phyloP scores from a whole-genome alignment of 176 grass and related monocot genomes.

The Phyllostachys edulis region DNA sequence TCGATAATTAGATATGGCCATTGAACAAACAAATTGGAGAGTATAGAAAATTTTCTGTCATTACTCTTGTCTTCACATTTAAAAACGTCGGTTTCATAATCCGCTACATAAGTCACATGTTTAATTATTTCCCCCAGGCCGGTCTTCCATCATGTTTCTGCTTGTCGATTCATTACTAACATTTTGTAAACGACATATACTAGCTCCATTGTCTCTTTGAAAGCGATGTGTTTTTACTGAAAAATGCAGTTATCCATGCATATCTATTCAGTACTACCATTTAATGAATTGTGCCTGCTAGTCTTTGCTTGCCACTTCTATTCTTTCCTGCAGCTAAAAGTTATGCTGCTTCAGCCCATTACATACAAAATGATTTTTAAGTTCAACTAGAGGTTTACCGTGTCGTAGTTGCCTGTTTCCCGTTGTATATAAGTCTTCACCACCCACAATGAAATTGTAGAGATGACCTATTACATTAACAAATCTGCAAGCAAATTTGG shows the following conservation, averaged over 20 bases:
- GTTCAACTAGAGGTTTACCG: neutral
- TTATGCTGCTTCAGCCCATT: neutral
- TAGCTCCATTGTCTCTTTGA: neutral
- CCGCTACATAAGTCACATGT: neutral
- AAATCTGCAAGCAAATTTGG: neutral
- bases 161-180: neutral
- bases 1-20: neutral
- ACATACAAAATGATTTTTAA: slow-evolving; percentile 8
- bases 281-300: neutral
- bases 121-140: neutral
- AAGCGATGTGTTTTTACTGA: neutral
- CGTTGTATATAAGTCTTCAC: neutral
- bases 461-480: neutral
- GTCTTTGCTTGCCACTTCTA: neutral
- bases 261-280: neutral
- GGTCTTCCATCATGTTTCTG: neutral
- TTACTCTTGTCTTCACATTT: neutral
- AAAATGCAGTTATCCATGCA: neutral
- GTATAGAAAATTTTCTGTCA: neutral
- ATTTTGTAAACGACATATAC: neutral
- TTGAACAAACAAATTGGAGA: neutral
- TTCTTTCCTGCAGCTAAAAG: neutral
- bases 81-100: neutral
- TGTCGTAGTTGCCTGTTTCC: neutral
- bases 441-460: neutral